Conservation (phyloP, 2,329 filamentous ascomycete species). For the Cladosporium sp. region DNA sequence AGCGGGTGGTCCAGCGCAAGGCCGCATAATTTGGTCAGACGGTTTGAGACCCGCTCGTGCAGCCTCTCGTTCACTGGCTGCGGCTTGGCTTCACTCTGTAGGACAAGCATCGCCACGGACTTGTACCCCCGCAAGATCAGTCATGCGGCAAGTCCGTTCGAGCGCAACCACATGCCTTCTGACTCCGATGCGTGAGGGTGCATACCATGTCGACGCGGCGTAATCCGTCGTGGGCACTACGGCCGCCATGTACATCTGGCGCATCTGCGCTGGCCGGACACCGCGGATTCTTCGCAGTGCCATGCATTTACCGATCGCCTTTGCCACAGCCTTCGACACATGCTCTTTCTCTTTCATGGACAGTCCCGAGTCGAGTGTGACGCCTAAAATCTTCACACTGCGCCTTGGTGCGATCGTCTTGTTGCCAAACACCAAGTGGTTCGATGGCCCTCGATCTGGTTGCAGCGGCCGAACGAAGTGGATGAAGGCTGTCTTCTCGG, state of each 20-base stretch:
- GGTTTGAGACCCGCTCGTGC: background rate
- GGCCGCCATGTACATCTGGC: background rate
- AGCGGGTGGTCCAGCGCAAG: background rate
- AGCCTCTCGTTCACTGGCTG: background rate
- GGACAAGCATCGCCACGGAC: background rate
- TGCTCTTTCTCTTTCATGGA: background rate
- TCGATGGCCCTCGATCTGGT: background rate
- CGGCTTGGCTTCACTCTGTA: background rate
- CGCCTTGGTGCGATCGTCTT: background rate
- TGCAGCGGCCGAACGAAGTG: background rate
- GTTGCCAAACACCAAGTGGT: background rate
- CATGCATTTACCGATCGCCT: background rate
- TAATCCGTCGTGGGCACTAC: background rate
- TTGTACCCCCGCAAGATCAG: background rate
- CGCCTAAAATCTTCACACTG: background rate
- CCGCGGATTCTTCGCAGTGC: too few relatives aligned
- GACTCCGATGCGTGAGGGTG: background rate
- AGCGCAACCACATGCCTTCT: background rate
- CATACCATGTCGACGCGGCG: background rate
- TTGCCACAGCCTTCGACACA: background rate
- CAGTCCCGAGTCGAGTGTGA: background rate
- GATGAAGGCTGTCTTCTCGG: background rate
- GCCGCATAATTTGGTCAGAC: background rate
- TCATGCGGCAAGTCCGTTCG: background rate
- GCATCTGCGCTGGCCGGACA: too few relatives aligned